Evolutionary conservation across 768 basidiomycete species (phyloP).

Genomic region (Calocybe cyanea): DNA sequence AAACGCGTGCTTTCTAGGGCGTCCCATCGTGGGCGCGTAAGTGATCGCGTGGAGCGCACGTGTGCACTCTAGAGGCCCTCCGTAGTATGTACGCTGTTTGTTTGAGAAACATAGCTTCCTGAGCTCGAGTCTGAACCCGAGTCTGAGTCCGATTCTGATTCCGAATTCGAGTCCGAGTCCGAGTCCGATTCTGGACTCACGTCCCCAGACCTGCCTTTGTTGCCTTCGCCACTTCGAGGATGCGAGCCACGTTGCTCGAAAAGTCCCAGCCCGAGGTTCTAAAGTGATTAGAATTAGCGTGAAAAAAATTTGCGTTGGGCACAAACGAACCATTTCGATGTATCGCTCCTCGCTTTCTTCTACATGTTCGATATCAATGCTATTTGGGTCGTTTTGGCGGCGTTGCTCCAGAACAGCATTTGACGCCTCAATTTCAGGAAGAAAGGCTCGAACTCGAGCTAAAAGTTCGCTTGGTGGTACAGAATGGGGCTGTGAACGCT

Average conservation of each 20-base stretch:
- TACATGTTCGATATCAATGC: conserved; percentile 70
- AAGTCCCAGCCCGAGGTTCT: conserved; percentile 66
- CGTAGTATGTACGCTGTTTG: no score
- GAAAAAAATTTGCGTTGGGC: neutral
- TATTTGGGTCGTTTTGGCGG: conserved; percentile 40
- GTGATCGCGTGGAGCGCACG: no score
- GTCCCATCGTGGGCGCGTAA: no score
- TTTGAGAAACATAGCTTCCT: no score
- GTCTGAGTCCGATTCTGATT: no score
- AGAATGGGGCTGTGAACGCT: conserved; percentile 20
- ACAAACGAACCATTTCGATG: conserved; percentile 58
- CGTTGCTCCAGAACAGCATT: conserved; percentile 50
- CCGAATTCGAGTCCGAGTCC: no score
- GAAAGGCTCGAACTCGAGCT: conserved; percentile 60
- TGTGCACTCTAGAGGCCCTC: no score
- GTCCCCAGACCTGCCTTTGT: no score
- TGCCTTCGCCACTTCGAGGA: neutral
- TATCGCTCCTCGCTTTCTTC: conserved; percentile 43
- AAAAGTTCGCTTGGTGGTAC: conserved; percentile 49
- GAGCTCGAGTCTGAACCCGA: no score
- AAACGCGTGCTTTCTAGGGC: no score
- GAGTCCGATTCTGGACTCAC: no score
- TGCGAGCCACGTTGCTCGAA: conserved; percentile 39
- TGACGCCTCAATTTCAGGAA: conserved; percentile 63
- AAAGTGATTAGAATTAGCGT: conserved; percentile 4